Percentiles rank a stretch among this genome's conserved stretches.
Conservation (phyloP, 1,284 basidiomycete species). For the Sanghuangporus weigelae region DNA sequence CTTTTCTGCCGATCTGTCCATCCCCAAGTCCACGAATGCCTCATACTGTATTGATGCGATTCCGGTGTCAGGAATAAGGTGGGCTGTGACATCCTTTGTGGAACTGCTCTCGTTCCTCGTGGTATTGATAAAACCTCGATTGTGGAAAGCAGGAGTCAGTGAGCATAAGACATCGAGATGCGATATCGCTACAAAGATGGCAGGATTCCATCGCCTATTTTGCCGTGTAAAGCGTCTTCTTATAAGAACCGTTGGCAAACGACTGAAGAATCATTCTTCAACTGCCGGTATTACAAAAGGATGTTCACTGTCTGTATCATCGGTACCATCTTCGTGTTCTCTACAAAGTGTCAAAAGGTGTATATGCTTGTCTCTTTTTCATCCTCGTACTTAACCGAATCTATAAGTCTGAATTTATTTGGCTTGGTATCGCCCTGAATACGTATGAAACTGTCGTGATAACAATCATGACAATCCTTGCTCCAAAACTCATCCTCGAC, state of each 20-base stretch:
- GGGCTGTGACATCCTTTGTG: neutral
- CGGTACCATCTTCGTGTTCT: neutral
- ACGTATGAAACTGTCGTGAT: neutral
- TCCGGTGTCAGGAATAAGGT: neutral
- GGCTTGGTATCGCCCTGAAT: no score
- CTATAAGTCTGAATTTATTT: no score
- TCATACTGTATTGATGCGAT: neutral
- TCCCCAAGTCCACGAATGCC: neutral
- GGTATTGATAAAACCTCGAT: neutral
- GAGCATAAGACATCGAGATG: neutral
- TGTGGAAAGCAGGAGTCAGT: neutral
- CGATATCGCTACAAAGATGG: neutral
- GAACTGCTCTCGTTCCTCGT: neutral
- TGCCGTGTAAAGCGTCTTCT: neutral
- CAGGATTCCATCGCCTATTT: neutral
- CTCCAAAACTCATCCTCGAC: neutral
- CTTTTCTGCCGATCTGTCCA: neutral
- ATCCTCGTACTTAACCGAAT: no score
- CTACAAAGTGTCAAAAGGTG: neutral
- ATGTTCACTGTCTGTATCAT: slow-evolving; percentile 1
- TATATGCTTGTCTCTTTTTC: neutral
- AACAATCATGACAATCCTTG: slow-evolving; percentile 1
- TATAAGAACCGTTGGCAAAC: neutral
- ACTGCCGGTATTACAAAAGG: neutral
- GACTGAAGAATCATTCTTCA: neutral